Evolutionary conservation across 495 filamentous ascomycete genomes (phyloP).

Genomic region (Penicillium verhagenii): DNA sequence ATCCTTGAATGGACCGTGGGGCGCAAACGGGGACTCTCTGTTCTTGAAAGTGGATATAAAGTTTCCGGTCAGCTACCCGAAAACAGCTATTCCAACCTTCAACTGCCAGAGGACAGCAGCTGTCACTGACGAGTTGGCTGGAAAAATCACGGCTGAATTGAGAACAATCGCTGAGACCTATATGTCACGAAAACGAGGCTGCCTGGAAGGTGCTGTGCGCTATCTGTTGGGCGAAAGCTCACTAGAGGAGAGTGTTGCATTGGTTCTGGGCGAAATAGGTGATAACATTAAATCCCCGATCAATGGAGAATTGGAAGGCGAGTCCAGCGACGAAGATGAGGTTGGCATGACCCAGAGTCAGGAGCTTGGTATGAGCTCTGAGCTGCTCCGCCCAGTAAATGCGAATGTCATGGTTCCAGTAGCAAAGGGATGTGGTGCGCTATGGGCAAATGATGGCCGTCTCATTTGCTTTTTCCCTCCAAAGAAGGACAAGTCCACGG

Average conservation of each 20-base stretch:
- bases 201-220: slow-evolving; percentile 75
- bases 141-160: slow-evolving; percentile 64
- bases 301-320: slow-evolving; percentile 61
- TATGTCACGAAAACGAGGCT: slow-evolving; percentile 67
- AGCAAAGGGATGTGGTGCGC: slow-evolving; percentile 70
- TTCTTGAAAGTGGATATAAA: slow-evolving; percentile 78
- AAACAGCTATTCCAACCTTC: slow-evolving; percentile 61
- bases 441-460: slow-evolving; percentile 74
- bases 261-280: slow-evolving; percentile 53
- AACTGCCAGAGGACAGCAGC: slow-evolving; percentile 74
- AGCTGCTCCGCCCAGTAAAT: slow-evolving; percentile 55
- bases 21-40: slow-evolving; percentile 61
- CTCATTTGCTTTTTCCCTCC: slow-evolving; percentile 86
- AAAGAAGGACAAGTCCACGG: slow-evolving; percentile 69
- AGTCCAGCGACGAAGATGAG: slow-evolving; percentile 87
- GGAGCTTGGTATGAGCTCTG: slow-evolving; percentile 55
- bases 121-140: slow-evolving; percentile 66
- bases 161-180: slow-evolving; percentile 68
- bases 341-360: slow-evolving; percentile 54
- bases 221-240: slow-evolving; percentile 84
- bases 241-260: slow-evolving; percentile 69
- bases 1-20: slow-evolving; percentile 88
- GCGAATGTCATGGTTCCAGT: slow-evolving; percentile 75
- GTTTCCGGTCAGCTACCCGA: slow-evolving; percentile 78
- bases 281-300: slow-evolving; percentile 49